These are phyloP conservation scores for Coniella vitis DNA, from an alignment of 2,329 filamentous ascomycete genomes.

Conservation along the genomic window DNA sequence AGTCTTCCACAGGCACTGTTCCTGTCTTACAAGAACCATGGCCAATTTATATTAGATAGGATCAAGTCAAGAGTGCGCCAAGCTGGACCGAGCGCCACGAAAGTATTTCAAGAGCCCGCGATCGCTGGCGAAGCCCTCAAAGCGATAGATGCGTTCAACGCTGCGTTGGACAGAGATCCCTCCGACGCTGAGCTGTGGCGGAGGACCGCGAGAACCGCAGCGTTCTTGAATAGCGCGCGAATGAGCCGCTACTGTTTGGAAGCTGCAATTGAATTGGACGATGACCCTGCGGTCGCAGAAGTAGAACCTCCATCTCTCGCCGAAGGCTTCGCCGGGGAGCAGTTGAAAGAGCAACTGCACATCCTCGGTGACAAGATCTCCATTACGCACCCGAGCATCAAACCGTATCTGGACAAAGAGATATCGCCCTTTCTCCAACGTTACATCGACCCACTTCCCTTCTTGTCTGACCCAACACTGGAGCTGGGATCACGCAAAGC, in stretches of 20 bases:
- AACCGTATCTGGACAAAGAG: constrained; percentile 45
- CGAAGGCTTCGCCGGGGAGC: constrained; percentile 56
- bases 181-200: constrained; percentile 63
- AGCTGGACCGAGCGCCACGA: constrained; percentile 19
- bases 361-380: constrained; percentile 49
- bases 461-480: constrained; percentile 47
- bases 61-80: constrained; percentile 46
- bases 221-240: constrained; percentile 49
- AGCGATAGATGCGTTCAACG: constrained; percentile 50
- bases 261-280: constrained; percentile 59
- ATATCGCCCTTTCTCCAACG: constrained; percentile 46
- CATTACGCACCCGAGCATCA: constrained; percentile 54
- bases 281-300: constrained; percentile 56
- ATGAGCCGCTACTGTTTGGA: constrained; percentile 58
- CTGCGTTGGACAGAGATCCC: constrained; percentile 57
- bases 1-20: constrained; percentile 86
- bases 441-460: constrained; percentile 55
- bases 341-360: constrained; percentile 49
- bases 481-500: constrained; percentile 27
- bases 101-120: constrained; percentile 31
- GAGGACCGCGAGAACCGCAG: constrained; percentile 49
- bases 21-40: constrained; percentile 90
- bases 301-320: constrained; percentile 57
- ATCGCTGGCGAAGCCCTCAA: constrained; percentile 33
- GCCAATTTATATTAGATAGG: constrained; percentile 80